Conservation (phyloP, 1,284 basidiomycete genomes). For the Moniliophthora roreri region DNA sequence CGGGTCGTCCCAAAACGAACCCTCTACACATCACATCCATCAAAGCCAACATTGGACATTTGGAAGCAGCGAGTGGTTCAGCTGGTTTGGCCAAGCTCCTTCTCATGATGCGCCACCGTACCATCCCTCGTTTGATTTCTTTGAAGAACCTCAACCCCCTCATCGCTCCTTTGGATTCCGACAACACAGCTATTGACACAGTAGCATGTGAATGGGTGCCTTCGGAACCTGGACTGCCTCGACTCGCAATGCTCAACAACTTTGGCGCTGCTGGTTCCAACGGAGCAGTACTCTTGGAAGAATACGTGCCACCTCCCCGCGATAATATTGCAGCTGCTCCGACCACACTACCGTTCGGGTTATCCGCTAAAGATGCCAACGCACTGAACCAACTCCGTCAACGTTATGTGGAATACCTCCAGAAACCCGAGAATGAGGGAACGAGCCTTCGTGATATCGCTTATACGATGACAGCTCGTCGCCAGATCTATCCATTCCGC, state of each 20-base stretch:
- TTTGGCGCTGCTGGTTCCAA: slow-evolving; percentile 77
- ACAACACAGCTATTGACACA: slow-evolving; percentile 51
- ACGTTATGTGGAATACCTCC: slow-evolving; percentile 50
- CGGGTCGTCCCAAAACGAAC: slow-evolving; percentile 38
- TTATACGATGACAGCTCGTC: slow-evolving; percentile 64
- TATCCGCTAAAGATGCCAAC: slow-evolving; percentile 55
- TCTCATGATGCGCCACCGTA: slow-evolving; percentile 57
- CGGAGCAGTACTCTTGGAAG: slow-evolving; percentile 58
- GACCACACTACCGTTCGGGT: slow-evolving; percentile 44
- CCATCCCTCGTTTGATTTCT: slow-evolving; percentile 61
- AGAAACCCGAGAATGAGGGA: slow-evolving; percentile 20
- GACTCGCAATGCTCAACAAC: slow-evolving; percentile 66
- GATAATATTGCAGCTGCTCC: slow-evolving; percentile 45
- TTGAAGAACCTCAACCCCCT: slow-evolving; percentile 54
- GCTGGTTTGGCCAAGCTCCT: slow-evolving; percentile 69
- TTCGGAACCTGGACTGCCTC: slow-evolving; percentile 28
- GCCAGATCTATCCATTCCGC: slow-evolving; percentile 53
- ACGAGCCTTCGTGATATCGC: slow-evolving; percentile 51
- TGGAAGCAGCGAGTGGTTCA: slow-evolving; percentile 72
- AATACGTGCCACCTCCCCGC: slow-evolving; percentile 22
- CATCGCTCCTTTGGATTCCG: slow-evolving; percentile 46
- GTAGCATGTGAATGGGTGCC: slow-evolving; percentile 40
- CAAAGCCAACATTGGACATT: slow-evolving; percentile 72
- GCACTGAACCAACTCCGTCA: slow-evolving; percentile 47
- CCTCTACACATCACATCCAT: slow-evolving; percentile 64